Evolutionary conservation across 2,329 filamentous ascomycete genomes (phyloP), one percentile per base, ranked within the genome.

Genomic region (Fusarium acutatum): DNA sequence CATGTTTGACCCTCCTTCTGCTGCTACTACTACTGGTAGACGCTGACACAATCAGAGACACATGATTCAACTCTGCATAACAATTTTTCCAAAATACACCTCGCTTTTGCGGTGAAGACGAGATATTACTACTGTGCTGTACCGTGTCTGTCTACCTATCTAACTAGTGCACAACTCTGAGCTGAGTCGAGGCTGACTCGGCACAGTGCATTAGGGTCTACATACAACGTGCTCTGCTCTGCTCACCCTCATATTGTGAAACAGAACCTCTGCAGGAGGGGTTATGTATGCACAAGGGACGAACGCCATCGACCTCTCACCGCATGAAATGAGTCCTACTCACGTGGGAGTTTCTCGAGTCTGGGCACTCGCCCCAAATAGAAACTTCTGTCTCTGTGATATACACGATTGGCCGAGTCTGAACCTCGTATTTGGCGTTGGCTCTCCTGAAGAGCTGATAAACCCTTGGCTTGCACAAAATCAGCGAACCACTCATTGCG

Each of bases 241-340:
- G 22, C 56, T 58, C 58, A 58, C 50, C 28, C 30, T 35, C 30
- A 52, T 34, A 62, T 69, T 54, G 70, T 74, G 47, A 41, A 67
- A 74, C 75, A 20, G 43, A 62, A 56, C 60, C 41, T 73, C 71
- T 56, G 59, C 61, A 58, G 54, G 60, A 71, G 60, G 61, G 65
- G 50, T 46, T 34, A 22, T 41, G 35, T 37, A 32, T 44, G 24
- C 66, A 71, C 62, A 71, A 70, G 64, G 60, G 60, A 65, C 37
- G 60, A 63, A 77, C 75, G 71, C 75, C 75, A 77, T 77, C 73
- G 60, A 64, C 66, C 69, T 73, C 66, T 40, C 75, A 76, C 75
- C 26, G 60, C 75, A 75, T 67, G 47, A 56, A 58, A 38, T 54
- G 44, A 59, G 75, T 70, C 53, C 54, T 46, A 64, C 64, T 73